A percentile compares a stretch with the other conserved stretches of the same genome.
These are phyloP conservation scores for Capsicum pubescens DNA, from an alignment of 257 asterid genomes.

Conservation along the genomic window DNA sequence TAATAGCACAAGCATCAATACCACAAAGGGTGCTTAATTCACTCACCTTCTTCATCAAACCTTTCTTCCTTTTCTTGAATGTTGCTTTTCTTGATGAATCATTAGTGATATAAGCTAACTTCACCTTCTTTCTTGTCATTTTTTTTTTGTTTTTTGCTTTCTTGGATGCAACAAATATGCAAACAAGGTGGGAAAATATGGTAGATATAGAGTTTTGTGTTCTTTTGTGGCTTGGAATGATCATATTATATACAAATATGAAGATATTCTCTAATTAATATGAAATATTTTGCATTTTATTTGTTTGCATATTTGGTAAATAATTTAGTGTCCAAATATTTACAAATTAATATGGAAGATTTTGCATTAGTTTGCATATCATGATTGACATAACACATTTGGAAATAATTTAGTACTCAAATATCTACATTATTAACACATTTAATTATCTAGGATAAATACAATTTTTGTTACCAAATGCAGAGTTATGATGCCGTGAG, in stretches of 20 bases:
- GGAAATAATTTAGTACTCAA: conserved; percentile 35
- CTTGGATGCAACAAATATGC: conserved; percentile 28
- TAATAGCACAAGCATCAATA: conserved; percentile 74
- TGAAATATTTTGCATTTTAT: conserved; percentile 49
- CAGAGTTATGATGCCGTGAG: no score
- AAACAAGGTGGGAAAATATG: conserved; percentile 20
- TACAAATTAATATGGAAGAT: conserved; percentile 50
- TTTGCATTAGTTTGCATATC: conserved; percentile 35
- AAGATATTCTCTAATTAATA: conserved; percentile 49
- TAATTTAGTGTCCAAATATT: background rate
- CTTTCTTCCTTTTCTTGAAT: conserved; percentile 82
- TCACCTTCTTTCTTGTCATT: conserved; percentile 86
- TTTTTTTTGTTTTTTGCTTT: no score
- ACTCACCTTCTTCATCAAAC: conserved; percentile 77
- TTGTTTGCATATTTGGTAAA: conserved; percentile 45
- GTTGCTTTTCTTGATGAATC: conserved; percentile 80
- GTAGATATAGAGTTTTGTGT: background rate
- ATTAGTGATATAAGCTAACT: conserved; percentile 70
- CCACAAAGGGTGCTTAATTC: conserved; percentile 87
- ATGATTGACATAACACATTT: conserved; percentile 16
- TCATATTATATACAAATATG: conserved; percentile 44
- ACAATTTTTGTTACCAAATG: background rate
- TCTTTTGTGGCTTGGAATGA: conserved; percentile 29
- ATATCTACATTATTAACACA: background rate
- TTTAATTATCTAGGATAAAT: background rate